These are phyloP conservation scores for Phytophthora citrophthora DNA, from an alignment of 352 stramenopile genomes.

Conservation along the genomic window DNA sequence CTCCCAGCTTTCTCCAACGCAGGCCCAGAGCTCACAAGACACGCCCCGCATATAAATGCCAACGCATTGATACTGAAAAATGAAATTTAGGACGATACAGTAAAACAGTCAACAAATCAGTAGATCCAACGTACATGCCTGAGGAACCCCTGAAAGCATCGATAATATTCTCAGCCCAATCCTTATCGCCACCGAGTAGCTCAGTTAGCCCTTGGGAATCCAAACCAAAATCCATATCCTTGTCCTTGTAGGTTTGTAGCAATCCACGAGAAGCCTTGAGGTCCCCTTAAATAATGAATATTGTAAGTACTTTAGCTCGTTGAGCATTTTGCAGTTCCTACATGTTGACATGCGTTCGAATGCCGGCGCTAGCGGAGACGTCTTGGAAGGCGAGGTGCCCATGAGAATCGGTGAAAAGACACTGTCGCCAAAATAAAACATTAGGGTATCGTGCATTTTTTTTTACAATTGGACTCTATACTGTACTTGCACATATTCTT, in stretches of 20 bases:
- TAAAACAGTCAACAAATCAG: not conserved
- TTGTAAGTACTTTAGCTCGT: not conserved
- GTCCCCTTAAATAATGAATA: slow-evolving; percentile 42
- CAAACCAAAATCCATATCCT: slow-evolving; percentile 77
- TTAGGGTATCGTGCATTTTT: too few relatives aligned
- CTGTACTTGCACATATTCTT: too few relatives aligned
- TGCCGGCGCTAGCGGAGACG: slow-evolving; percentile 42
- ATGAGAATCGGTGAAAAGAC: slow-evolving; percentile 23
- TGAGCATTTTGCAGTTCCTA: slow-evolving; percentile 12
- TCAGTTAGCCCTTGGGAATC: slow-evolving; percentile 57
- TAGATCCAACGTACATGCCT: slow-evolving; percentile 57
- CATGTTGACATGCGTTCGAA: slow-evolving; percentile 68
- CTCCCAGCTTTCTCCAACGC: slow-evolving; percentile 62
- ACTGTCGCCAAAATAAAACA: too few relatives aligned
- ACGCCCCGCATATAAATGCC: slow-evolving; percentile 67
- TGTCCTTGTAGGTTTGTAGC: slow-evolving; percentile 74
- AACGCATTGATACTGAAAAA: slow-evolving; percentile 56
- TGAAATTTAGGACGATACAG: not conserved
- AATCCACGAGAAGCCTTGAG: slow-evolving; percentile 54
- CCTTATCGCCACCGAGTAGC: slow-evolving; percentile 53
- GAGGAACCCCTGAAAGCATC: slow-evolving; percentile 63
- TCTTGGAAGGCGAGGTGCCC: slow-evolving; percentile 54
- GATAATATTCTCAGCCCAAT: slow-evolving; percentile 62
- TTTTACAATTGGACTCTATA: too few relatives aligned
- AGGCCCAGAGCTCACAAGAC: slow-evolving; percentile 47